These are phyloP conservation scores for Xylariaceae sp. DNA, from an alignment of 2,329 filamentous ascomycete genomes.

Conservation along the genomic window DNA sequence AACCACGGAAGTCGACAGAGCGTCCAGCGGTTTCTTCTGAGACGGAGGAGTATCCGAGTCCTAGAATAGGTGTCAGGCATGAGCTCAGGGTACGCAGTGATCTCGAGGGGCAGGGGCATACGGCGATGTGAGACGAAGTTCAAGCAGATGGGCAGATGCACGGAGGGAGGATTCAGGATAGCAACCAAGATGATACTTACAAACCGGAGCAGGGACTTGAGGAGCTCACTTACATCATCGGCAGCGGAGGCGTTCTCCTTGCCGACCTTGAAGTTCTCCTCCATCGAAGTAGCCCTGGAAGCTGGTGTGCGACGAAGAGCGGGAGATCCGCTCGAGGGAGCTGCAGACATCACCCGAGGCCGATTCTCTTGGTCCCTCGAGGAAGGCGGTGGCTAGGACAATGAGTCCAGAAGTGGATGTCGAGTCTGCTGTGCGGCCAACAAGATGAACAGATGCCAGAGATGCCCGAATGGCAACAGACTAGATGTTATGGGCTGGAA, in stretches of 20 bases:
- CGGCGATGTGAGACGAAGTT: no score
- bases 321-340: conserved; percentile 34
- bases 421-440: conserved; percentile 11
- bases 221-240: conserved; percentile 25
- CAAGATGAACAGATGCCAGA: conserved; percentile 22
- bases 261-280: conserved; percentile 30
- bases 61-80: conserved; percentile 9
- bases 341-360: conserved; percentile 40
- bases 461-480: conserved; percentile 23
- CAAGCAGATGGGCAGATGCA: no score
- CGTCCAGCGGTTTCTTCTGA: conserved; percentile 37
- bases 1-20: conserved; percentile 45
- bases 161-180: background rate
- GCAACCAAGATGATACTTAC: conserved; percentile 20
- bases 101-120: background rate
- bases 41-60: conserved; percentile 15
- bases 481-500: conserved; percentile 20
- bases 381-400: no score
- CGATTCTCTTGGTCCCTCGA: no score
- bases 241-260: conserved; percentile 27
- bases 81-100: background rate
- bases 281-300: conserved; percentile 24
- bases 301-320: conserved; percentile 27
- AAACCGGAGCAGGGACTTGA: conserved; percentile 20
- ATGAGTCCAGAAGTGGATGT: no score